phyloP scores from a whole-genome alignment of 768 basidiomycete species.

The Coprinellus aureogranulatus region DNA sequence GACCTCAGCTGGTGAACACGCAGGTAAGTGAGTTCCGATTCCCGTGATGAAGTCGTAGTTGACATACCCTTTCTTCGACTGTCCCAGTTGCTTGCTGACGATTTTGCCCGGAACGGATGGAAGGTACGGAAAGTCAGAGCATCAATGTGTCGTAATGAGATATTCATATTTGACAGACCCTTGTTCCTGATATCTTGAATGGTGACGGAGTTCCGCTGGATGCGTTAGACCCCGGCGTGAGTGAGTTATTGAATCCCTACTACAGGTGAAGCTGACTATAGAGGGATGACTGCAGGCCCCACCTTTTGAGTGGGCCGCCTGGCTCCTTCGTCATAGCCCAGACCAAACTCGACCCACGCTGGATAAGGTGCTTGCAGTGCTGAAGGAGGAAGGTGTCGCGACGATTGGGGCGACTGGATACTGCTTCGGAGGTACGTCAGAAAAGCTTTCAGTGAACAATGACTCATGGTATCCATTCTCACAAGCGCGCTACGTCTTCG shows the following conservation, averaged over 20 bases:
- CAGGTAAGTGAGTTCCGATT: conserved; percentile 26
- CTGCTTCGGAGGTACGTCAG: conserved; percentile 60
- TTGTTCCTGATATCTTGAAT: conserved; percentile 41
- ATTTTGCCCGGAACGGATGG: conserved; percentile 46
- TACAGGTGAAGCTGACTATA: conserved; percentile 13
- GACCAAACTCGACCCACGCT: conserved; percentile 45
- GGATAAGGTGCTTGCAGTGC: conserved; percentile 53
- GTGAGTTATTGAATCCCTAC: conserved; percentile 19
- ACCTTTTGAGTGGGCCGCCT: conserved; percentile 18
- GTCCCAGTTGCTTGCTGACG: conserved; percentile 38
- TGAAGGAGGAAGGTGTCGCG: conserved; percentile 60
- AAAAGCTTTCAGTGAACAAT: not conserved
- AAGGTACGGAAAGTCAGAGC: conserved; percentile 24
- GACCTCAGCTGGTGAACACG: conserved; percentile 44
- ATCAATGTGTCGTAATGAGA: no score
- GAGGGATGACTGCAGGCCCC: not conserved
- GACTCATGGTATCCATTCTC: not conserved
- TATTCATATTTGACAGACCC: no score
- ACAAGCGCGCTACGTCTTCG: conserved; percentile 56
- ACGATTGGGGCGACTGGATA: conserved; percentile 62
- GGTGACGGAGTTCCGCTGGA: conserved; percentile 39
- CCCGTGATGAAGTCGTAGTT: not conserved
- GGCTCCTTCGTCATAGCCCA: conserved; percentile 42
- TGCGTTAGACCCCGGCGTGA: conserved; percentile 32
- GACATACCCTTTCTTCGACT: not conserved